Conservation (phyloP, 2,329 filamentous ascomycete species). For the Penicillium sp. region DNA sequence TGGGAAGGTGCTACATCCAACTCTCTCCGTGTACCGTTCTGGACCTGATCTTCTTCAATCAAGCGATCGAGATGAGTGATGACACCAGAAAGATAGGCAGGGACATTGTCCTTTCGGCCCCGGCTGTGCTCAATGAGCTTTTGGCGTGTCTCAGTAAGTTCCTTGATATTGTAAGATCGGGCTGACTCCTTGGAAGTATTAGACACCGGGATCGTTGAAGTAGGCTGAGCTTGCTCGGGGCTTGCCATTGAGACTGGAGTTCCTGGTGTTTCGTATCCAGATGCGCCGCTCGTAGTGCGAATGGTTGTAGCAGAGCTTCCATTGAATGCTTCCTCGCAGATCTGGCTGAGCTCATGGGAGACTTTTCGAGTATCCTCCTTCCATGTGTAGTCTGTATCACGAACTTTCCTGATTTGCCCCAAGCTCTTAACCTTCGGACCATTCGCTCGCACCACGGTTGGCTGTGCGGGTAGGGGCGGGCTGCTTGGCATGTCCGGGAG, state of each 20-base stretch:
- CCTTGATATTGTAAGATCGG: constrained; percentile 46
- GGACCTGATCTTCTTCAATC: constrained; percentile 38
- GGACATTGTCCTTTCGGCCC: constrained; percentile 39
- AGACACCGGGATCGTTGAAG: constrained; percentile 23
- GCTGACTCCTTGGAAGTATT: constrained; percentile 39
- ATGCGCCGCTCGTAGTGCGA: constrained; percentile 37
- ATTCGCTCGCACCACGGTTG: constrained; percentile 30
- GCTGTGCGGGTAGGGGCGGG: constrained; percentile 35
- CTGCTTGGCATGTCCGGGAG: constrained; percentile 27
- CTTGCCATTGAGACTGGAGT: constrained; percentile 36
- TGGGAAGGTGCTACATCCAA: constrained; percentile 8
- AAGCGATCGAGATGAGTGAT: constrained; percentile 53
- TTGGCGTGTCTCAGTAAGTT: constrained; percentile 51
- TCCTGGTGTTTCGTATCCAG: constrained; percentile 46
- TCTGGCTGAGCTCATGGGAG: constrained; percentile 74
- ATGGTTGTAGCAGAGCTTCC: constrained; percentile 50
- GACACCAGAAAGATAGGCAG: constrained; percentile 49
- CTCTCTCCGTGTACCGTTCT: background rate
- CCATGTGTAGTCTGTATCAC: constrained; percentile 44
- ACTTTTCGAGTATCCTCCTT: constrained; percentile 75
- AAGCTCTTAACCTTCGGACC: constrained; percentile 23
- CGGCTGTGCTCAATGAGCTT: constrained; percentile 47
- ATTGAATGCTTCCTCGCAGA: constrained; percentile 88
- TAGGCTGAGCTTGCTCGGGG: constrained; percentile 19
- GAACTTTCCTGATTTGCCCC: constrained; percentile 37